Base-by-base conservation (phyloP, 805 yeast genomes). In the Tetrapisispora pingtungensis region DNA sequence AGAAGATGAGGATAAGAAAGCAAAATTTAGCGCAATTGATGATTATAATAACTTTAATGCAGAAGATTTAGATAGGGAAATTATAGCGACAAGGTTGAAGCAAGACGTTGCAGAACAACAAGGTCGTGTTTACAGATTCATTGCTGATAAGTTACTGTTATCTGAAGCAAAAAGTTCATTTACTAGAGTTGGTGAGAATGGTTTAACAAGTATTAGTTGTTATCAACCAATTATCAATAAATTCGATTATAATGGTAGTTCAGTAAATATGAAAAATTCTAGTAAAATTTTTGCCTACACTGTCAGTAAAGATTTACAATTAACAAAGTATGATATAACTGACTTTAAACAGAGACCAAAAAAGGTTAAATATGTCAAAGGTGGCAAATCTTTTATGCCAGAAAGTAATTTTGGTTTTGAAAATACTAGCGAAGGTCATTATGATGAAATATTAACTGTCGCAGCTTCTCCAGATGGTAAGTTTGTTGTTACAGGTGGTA, bases 401-500 rank as follows among this genome's bases (percentile, higher is more conserved):
- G 67, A 72, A 40, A 49, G 62, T 39, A 49, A 48, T 15, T 48
- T 55, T n/a, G 66, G 57, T 39, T 60, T 55, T 34, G 82, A 79
- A 49, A 76, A 74, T 43, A 69, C 72, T 40, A 69, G 72, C 27
- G 78, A 80, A 56, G 89, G 89, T 33, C 97, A 90, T 64, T 74
- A 71, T 51, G 90, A 75, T 54, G 86, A 81, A 55, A 80, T 90
- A 33, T 70, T 78, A 46, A 70, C 90, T 42, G 79, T 87, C 22
- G 94, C 95, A 0, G 88, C 83, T 4, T 80, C 87, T 41, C 83
- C 90, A 7, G 93, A 88, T 64, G 96, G 97, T 17, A 81, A 74
- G 53, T 86, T 71, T 58, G 84, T 93, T 10, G 95, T 84, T 8
- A 89, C 96, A 2, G 98, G 97, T 45, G 95, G 96, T 40, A 71